Conservation (phyloP, 2,329 filamentous ascomycete species). For the Verticillium tricorpus region DNA sequence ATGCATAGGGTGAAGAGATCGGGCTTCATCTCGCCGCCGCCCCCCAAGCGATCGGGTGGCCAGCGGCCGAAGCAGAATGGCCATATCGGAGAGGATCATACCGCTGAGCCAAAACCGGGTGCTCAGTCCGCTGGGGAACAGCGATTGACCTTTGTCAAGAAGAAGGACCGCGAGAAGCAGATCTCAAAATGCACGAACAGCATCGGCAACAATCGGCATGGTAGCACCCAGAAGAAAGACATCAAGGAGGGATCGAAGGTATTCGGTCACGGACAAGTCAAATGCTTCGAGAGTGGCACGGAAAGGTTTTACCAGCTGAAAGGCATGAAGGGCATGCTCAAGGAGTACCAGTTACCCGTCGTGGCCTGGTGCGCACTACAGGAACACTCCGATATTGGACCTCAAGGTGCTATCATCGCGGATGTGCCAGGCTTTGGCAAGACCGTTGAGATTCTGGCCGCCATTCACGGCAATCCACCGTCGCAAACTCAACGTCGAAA, state of each 20-base stretch:
- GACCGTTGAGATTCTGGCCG: conserved; percentile 44
- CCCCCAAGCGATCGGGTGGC: not conserved
- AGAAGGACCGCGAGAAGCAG: not conserved
- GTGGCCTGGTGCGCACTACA: not conserved
- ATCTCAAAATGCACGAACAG: not conserved
- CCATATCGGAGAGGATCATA: accelerated
- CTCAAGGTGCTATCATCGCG: conserved; percentile 50
- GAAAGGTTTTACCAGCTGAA: not conserved
- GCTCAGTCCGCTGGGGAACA: not conserved
- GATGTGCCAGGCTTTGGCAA: conserved; percentile 65
- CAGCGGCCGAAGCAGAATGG: not conserved
- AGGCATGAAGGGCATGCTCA: not conserved
- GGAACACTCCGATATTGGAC: not conserved
- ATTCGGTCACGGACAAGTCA: not conserved
- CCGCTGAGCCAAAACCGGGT: accelerated
- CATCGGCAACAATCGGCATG: not conserved
- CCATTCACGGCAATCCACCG: conserved; percentile 31
- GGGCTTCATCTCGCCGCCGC: not conserved
- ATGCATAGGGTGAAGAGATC: not conserved
- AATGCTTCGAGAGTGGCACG: not conserved
- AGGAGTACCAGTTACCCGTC: not conserved
- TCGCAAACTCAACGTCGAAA: conserved; percentile 26
- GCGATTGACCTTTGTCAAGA: not conserved
- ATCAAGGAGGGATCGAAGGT: not conserved
- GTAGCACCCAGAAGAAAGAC: not conserved